Conservation (phyloP, 2,329 filamentous ascomycete genomes). For the Microcyclosporella mali region DNA sequence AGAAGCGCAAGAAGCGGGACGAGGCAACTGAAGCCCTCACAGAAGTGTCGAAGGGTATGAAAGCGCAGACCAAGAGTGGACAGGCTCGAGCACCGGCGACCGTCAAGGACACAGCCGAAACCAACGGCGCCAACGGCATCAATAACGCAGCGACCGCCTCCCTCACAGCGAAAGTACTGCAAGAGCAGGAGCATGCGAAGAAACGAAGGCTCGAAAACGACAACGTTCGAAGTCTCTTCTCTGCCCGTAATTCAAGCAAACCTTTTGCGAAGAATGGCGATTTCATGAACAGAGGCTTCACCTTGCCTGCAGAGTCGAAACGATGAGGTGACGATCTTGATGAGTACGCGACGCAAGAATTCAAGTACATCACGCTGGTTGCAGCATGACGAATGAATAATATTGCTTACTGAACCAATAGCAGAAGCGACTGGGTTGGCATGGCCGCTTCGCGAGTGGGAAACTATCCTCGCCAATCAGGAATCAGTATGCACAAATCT, state of each 20-base stretch:
- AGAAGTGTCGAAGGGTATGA: conserved; percentile 19
- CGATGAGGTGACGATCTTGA: conserved; percentile 1
- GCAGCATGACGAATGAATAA: too few species aligned
- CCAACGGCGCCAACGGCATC: conserved; percentile 52
- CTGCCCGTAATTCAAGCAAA: conserved; percentile 32
- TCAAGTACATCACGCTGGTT: too few species aligned
- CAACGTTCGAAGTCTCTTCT: conserved; percentile 45
- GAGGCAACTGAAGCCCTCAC: conserved; percentile 35
- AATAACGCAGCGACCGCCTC: conserved; percentile 83
- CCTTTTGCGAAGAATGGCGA: conserved; percentile 39
- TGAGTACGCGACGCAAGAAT: too few species aligned
- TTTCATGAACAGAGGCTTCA: conserved; percentile 46
- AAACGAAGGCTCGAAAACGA: conserved; percentile 65
- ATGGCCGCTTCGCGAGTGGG: too few species aligned
- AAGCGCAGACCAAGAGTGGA: conserved; percentile 5
- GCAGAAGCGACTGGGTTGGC: too few species aligned
- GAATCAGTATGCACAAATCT: too few species aligned
- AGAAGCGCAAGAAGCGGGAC: conserved; percentile 69
- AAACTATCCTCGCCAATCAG: too few species aligned
- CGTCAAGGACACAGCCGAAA: conserved; percentile 10
- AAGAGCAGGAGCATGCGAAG: conserved; percentile 76
- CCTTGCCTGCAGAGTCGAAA: conserved; percentile 5
- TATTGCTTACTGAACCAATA: too few species aligned
- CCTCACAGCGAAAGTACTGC: conserved; percentile 77
- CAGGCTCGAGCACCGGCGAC: conserved; percentile 4